Evolutionary conservation across 2,329 filamentous ascomycete species (phyloP).

Genomic region (Trichoderma sp.): DNA sequence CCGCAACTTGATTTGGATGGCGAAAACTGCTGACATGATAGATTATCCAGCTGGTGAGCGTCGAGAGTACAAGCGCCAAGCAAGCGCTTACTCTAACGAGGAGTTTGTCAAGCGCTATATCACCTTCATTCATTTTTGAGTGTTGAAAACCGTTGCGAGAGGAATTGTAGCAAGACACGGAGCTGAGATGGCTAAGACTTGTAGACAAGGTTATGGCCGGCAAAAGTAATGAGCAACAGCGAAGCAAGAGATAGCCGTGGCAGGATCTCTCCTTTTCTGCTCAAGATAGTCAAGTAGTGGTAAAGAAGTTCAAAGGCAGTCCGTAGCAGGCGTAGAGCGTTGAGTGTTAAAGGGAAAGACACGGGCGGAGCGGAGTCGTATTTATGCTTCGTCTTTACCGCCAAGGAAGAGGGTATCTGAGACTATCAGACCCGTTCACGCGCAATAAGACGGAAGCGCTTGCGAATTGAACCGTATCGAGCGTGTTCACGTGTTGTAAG

Average conservation of each 20-base stretch:
- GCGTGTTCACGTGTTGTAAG: too few relatives aligned
- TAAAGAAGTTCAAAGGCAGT: not conserved
- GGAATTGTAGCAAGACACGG: not conserved
- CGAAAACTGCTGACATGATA: not conserved
- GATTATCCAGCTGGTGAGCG: not conserved
- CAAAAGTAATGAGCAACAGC: not conserved
- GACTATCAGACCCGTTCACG: accelerated
- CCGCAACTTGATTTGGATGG: not conserved
- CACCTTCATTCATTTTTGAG: not conserved
- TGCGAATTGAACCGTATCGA: too few relatives aligned
- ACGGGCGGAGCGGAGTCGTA: not conserved
- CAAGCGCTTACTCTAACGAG: too few relatives aligned
- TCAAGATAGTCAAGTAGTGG: not conserved
- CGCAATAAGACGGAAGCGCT: not conserved
- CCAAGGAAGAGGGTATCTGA: not conserved
- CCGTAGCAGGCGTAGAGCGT: not conserved
- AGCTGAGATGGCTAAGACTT: not conserved
- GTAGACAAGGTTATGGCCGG: not conserved
- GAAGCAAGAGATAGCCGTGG: not conserved
- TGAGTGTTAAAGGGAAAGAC: not conserved
- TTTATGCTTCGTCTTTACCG: not conserved
- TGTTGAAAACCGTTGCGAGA: not conserved
- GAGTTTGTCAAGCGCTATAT: too few relatives aligned
- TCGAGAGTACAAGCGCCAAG: not conserved
- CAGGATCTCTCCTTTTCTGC: not conserved